Evolutionary conservation across 23 red algal species (phyloP).

Genomic region (Porphyridium purpureum): DNA sequence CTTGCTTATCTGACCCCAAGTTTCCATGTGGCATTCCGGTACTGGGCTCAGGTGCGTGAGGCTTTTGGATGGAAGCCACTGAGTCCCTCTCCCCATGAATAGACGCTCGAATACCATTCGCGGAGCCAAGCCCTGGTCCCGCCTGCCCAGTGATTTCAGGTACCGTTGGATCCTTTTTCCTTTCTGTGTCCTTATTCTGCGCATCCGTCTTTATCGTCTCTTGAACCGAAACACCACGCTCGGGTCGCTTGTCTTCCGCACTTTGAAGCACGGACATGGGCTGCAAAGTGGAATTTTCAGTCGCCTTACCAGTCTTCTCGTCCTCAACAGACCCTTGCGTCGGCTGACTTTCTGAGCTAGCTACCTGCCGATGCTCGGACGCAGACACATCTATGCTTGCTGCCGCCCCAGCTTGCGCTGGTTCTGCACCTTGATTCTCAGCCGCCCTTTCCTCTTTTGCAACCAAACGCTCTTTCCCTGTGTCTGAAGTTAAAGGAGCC

Average conservation of each 20-base stretch:
- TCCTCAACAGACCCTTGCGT: not conserved
- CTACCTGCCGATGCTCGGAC: not conserved
- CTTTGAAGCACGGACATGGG: not conserved
- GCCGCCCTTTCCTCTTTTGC: not conserved
- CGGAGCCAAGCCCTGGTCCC: not conserved
- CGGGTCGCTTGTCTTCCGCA: not conserved
- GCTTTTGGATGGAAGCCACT: too few relatives aligned
- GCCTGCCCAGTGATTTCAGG: not conserved
- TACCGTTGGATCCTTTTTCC: too few relatives aligned
- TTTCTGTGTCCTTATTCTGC: too few relatives aligned
- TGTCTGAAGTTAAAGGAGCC: not conserved
- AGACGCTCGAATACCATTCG: not conserved
- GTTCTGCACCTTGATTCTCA: not conserved
- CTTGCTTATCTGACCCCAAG: too few relatives aligned
- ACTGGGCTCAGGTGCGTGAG: too few relatives aligned
- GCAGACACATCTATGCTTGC: not conserved
- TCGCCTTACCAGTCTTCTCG: not conserved
- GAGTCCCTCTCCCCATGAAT: too few relatives aligned
- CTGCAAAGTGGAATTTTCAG: not conserved
- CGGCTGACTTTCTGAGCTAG: not conserved
- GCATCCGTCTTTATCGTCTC: too few relatives aligned
- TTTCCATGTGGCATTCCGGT: too few relatives aligned
- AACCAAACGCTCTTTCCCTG: not conserved
- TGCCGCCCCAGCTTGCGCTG: not conserved
- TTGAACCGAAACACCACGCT: not conserved